Base-by-base conservation (phyloP, 768 basidiomycete genomes). In the Pseudohyphozyma bogoriensis region DNA sequence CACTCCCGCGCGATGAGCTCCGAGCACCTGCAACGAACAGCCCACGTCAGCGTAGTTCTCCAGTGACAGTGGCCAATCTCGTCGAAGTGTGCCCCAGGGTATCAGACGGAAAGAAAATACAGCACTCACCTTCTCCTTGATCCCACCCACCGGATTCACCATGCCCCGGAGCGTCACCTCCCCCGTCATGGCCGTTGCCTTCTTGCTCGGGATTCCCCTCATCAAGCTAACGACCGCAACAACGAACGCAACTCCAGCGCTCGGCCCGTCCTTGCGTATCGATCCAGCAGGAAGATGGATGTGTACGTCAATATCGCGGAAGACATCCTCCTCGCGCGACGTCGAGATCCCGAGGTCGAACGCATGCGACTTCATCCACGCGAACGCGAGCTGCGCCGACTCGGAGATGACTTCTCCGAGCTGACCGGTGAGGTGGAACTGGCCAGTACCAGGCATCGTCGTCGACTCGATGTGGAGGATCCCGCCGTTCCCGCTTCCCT, bases 391-490 rank as follows among this genome's bases (percentile, higher is more conserved):
- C 70, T 89, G 87, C 4, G 84, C 89, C 62, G 86, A 89, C 76
- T 96, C 91, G 72, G 86, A 86, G 75, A 95, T 90, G 22, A 91
- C 89, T 55, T 89, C 88, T 6, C 90, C 90, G 45, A 93, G 73
- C 68, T 83, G 84, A 7, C 90, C 90, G 0, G 89, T 93, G 63
- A 89, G 73, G 69, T 83, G 85, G 64, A 93, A 73, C 58, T 75
- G 75, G 2, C 90, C 90, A 24, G 74, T 74, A 1, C 89, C 90
- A 16, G 89, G 89, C 2, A 90, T 77, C 6, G 80, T 78, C 26
- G 84, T 83, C 37, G 86, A 87, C 74, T 95, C 91, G 28, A 93
- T 86, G 1, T 85, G 62, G 3, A 67, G 46, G 31, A 74, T 71
- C 3, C 70, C 71, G 3, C 74, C 74, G 51, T 66, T 69, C 0